Base-by-base conservation (phyloP, 164 flowering plant species). In the Kingdonia uniflora region DNA sequence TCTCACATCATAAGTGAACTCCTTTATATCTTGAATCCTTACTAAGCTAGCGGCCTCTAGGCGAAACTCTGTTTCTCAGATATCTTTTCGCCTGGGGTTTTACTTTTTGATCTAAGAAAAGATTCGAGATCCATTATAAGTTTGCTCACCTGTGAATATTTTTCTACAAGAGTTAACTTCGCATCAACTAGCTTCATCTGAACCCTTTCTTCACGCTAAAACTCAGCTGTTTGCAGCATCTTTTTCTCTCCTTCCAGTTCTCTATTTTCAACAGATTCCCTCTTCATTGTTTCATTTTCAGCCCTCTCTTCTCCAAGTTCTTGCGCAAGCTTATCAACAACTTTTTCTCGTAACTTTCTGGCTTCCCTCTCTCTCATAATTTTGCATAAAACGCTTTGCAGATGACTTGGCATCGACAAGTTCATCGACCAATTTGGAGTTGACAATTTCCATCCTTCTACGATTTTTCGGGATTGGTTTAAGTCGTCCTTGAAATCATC, bases 171-270 rank as follows among this genome's bases (percentile, higher is more conserved):
- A 21, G 77, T 72, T 64, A 76, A 49, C 62, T 77, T 80, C 11
- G 90, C 88, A 22, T 84, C 97, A 14, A 76, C 69, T 25, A 80
- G 71, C 68, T 86, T 82, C 84, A 80, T 75, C 57, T 84, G 97
- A 13, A 77, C 87, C 61, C 89, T 65, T 52, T 89, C 90, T 68
- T 89, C 97, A 11, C 82, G 84, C 71, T 82, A 63, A 14, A 73
- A 71, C 58, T 85, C 87, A 15, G 97, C 89, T 55, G 84, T 41
- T 52, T 79, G 83, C 62, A 85, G 64, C 84, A 89, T 84, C 62
- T 74, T 80, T 68, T 82, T 74, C 63, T 84, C 95, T 52, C 80
- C 76, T 52, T 86, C 90, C 24, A 76, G 82, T 44, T 90, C 91
- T 52, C 78, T 82, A 8, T 65, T 67, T 64, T 73, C 78, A 47